Evolutionary conservation across 2,329 filamentous ascomycete genomes (phyloP).

Genomic region (Botrytis deweyae): DNA sequence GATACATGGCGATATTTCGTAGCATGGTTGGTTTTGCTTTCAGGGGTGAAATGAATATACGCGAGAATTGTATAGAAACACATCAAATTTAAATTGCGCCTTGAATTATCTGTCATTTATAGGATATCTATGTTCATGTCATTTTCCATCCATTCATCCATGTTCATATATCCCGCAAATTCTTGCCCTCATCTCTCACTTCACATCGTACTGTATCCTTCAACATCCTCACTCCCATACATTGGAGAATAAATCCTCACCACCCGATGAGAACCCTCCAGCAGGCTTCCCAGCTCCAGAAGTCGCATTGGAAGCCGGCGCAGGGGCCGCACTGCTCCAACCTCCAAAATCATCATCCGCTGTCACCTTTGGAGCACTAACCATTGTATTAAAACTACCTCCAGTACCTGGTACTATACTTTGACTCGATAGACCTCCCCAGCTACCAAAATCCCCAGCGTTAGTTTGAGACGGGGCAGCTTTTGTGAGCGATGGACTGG

Average conservation of each 20-base stretch:
- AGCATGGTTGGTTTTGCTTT: not conserved
- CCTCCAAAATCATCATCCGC: slow-evolving; percentile 96
- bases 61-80: slow-evolving; percentile 9
- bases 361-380: slow-evolving; percentile 63
- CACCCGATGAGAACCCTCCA: slow-evolving; percentile 42
- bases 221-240: slow-evolving; percentile 71
- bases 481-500: slow-evolving; percentile 50
- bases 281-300: slow-evolving; percentile 50
- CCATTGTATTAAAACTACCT: slow-evolving; percentile 57
- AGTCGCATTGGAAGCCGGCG: slow-evolving; percentile 54
- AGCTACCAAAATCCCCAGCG: slow-evolving; percentile 59
- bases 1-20: not conserved
- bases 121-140: slow-evolving; percentile 23
- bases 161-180: not conserved
- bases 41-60: not conserved
- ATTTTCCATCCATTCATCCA: slow-evolving; percentile 10
- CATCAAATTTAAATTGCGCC: not conserved
- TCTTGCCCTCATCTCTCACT: not conserved
- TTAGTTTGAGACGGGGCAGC: slow-evolving; percentile 42
- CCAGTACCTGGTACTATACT: slow-evolving; percentile 61
- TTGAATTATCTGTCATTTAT: slow-evolving; percentile 9
- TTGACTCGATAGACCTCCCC: slow-evolving; percentile 53
- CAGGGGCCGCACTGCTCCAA: slow-evolving; percentile 76
- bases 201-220: not conserved
- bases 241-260: slow-evolving; percentile 91